phyloP scores from a whole-genome alignment of 129 eudicot species.

The Silybum marianum region DNA sequence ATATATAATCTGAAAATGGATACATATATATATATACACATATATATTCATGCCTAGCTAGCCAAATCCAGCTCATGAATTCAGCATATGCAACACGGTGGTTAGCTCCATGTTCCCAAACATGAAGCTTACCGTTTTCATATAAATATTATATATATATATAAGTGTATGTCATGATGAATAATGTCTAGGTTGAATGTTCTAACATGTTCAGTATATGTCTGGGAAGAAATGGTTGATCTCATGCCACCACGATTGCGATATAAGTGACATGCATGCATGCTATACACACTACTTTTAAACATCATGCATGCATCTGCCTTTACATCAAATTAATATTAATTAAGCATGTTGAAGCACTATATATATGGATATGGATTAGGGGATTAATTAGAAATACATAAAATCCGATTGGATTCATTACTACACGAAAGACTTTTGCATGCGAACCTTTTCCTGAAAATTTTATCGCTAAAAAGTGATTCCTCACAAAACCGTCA shows the following conservation, averaged over 20 bases:
- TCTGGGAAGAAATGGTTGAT: constrained; percentile 24
- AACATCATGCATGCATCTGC: constrained; percentile 6
- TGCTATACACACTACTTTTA: background rate
- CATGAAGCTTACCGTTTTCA: constrained; percentile 34
- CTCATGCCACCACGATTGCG: constrained; percentile 24
- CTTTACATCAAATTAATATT: constrained; percentile 8
- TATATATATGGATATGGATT: background rate
- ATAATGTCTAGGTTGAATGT: constrained; percentile 38
- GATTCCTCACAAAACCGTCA: too few species aligned
- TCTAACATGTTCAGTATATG: constrained; percentile 38
- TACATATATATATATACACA: background rate
- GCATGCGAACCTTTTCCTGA: too few species aligned
- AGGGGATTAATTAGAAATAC: too few species aligned
- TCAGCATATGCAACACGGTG: constrained; percentile 30
- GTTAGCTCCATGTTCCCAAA: constrained; percentile 58
- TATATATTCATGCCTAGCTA: background rate
- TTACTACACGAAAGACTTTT: too few species aligned
- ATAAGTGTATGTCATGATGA: background rate
- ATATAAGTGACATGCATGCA: background rate
- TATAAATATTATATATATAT: constrained; percentile 1
- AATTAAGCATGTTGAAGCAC: background rate
- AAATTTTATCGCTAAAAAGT: too few species aligned
- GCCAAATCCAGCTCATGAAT: constrained; percentile 30
- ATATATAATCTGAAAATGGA: constrained; percentile 22
- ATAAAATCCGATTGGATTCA: too few species aligned